phyloP scores from a whole-genome alignment of 2,329 filamentous ascomycete genomes.

The Cladophialophora yegresii region DNA sequence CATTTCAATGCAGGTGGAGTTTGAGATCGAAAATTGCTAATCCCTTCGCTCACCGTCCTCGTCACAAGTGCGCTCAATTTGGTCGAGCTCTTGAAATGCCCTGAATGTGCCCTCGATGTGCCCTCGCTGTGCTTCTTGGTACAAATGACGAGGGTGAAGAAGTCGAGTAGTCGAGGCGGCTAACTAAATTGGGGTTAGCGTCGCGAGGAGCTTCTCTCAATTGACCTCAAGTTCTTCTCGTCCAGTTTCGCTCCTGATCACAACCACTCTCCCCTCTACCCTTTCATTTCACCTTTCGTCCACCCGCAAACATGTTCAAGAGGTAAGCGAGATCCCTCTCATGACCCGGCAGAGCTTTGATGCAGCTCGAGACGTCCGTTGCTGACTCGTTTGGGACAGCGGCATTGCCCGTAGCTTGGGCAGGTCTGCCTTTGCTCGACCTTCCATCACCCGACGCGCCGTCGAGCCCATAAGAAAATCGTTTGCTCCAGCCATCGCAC shows the following conservation, averaged over 20 bases:
- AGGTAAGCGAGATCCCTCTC: slow-evolving; percentile 50
- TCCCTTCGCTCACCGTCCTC: background rate
- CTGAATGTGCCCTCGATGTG: too few relatives aligned
- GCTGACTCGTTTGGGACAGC: slow-evolving; percentile 47
- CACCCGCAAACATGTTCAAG: slow-evolving; percentile 60
- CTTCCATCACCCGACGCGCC: slow-evolving; percentile 57
- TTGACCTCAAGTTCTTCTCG: slow-evolving; percentile 17
- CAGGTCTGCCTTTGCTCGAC: slow-evolving; percentile 59
- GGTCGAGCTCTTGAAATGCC: background rate
- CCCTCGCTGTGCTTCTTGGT: background rate
- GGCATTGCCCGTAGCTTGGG: slow-evolving; percentile 67
- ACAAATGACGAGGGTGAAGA: background rate
- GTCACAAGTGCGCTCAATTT: background rate
- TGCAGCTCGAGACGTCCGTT: slow-evolving; percentile 44
- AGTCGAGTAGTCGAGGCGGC: background rate
- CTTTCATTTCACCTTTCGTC: slow-evolving; percentile 30
- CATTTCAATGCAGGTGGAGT: slow-evolving; percentile 18
- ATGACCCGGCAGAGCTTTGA: slow-evolving; percentile 24
- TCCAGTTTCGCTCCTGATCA: slow-evolving; percentile 28
- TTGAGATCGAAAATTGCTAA: slow-evolving; percentile 11
- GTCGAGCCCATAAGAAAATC: slow-evolving; percentile 60
- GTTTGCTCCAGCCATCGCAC: slow-evolving; percentile 60
- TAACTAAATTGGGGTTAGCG: background rate
- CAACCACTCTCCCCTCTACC: slow-evolving; percentile 33
- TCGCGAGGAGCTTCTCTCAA: slow-evolving; percentile 1